A percentile compares a stretch with the other conserved stretches of the same genome.
Evolutionary conservation across 352 stramenopile genomes (phyloP).

Genomic region (Phytophthora palmivora): DNA sequence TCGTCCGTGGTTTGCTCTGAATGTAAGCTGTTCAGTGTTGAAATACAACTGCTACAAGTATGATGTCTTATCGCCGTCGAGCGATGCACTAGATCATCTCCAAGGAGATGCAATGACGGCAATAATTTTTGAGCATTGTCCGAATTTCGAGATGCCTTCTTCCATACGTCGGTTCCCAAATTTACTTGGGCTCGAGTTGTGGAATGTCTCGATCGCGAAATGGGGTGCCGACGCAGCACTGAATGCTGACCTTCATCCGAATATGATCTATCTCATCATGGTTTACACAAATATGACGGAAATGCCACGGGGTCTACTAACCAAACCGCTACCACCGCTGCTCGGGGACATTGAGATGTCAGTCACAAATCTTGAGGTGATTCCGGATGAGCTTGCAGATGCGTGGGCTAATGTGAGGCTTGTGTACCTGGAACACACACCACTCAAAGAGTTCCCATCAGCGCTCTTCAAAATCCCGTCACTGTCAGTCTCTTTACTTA

Average conservation of each 20-base stretch:
- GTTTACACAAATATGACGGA: constrained; percentile 56
- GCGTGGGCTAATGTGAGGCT: constrained; percentile 35
- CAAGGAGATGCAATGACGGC: constrained; percentile 34
- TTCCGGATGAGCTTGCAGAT: constrained; percentile 37
- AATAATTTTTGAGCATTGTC: constrained; percentile 58
- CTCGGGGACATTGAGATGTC: constrained; percentile 62
- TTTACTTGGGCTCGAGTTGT: constrained; percentile 60
- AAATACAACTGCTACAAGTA: constrained; percentile 43
- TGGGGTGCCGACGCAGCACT: constrained; percentile 48
- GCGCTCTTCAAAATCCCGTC: constrained; percentile 32
- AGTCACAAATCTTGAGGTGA: constrained; percentile 38
- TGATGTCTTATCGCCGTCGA: constrained; percentile 8
- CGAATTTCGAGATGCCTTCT: constrained; percentile 42
- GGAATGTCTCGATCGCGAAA: constrained; percentile 53
- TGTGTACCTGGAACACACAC: constrained; percentile 45
- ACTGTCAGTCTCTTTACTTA: constrained; percentile 35
- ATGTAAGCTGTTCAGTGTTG: constrained; percentile 48
- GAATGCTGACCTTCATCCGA: constrained; percentile 36
- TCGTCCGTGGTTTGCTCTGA: constrained; percentile 49
- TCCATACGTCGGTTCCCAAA: constrained; percentile 47
- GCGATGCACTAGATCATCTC: constrained; percentile 19
- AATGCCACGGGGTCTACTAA: constrained; percentile 45
- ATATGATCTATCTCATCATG: constrained; percentile 51
- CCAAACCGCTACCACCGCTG: constrained; percentile 34
- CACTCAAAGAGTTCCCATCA: constrained; percentile 38